Conservation (phyloP, 2,329 filamentous ascomycete species). For the Bipolaris bicolor region DNA sequence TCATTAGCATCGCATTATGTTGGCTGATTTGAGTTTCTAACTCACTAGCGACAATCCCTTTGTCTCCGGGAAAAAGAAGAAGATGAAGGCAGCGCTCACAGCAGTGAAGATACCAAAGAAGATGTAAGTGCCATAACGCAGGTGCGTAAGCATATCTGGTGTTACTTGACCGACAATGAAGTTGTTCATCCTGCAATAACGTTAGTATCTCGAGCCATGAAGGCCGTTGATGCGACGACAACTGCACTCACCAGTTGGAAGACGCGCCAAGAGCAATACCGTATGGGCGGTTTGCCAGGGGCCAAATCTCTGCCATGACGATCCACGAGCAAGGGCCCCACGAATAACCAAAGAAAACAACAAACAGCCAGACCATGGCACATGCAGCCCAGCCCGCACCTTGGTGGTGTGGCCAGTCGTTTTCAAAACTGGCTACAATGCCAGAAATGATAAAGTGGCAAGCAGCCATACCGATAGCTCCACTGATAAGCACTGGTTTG, state of each 20-base stretch:
- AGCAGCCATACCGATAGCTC: slow-evolving; percentile 71
- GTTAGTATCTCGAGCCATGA: neutral
- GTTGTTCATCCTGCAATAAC: slow-evolving; percentile 52
- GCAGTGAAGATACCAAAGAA: slow-evolving; percentile 72
- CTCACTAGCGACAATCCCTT: slow-evolving; percentile 54
- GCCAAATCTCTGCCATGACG: slow-evolving; percentile 76
- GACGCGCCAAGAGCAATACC: slow-evolving; percentile 71
- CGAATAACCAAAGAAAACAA: slow-evolving; percentile 75
- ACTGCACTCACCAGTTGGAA: slow-evolving; percentile 43
- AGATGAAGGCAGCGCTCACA: slow-evolving; percentile 63
- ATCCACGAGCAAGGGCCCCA: slow-evolving; percentile 81
- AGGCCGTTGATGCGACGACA: too few relatives aligned
- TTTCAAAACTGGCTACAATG: slow-evolving; percentile 69
- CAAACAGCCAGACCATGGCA: slow-evolving; percentile 75
- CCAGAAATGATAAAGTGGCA: slow-evolving; percentile 75
- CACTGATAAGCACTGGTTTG: slow-evolving; percentile 66
- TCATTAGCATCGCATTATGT: slow-evolving; percentile 50
- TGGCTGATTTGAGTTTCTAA: slow-evolving; percentile 48
- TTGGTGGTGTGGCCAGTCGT: slow-evolving; percentile 61
- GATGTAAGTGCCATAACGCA: slow-evolving; percentile 74
- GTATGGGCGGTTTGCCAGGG: slow-evolving; percentile 69
- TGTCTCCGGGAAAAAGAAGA: slow-evolving; percentile 61
- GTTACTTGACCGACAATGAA: slow-evolving; percentile 72
- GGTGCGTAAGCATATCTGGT: slow-evolving; percentile 68
- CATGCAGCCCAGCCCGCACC: slow-evolving; percentile 74